Evolutionary conservation across 176 grass and related monocot genomes (phyloP).

Genomic region (Oryza coarctata): DNA sequence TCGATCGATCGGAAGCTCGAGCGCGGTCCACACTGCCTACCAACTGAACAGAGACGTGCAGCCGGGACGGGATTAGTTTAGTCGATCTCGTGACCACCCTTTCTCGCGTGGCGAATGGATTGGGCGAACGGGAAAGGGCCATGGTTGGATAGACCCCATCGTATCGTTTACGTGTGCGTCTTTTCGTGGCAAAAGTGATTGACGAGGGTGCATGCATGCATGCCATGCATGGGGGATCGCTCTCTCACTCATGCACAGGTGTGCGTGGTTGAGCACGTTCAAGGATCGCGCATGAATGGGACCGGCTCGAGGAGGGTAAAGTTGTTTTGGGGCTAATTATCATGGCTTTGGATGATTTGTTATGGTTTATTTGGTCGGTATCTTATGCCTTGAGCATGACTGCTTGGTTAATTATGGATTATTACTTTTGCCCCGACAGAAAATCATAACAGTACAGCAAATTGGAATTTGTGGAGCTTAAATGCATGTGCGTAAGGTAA

Average conservation of each 20-base stretch:
- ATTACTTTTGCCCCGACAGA: constrained; percentile 48
- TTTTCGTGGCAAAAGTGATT: constrained; percentile 50
- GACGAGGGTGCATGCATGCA: constrained; percentile 46
- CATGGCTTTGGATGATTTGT: constrained; percentile 13
- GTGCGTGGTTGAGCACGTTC: constrained; percentile 7
- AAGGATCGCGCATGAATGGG: constrained; percentile 21
- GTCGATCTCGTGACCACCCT: neutral
- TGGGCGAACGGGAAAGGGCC: neutral
- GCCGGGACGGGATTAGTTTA: constrained; percentile 24
- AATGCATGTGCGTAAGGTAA: neutral
- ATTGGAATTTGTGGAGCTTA: constrained; percentile 49
- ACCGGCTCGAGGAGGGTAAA: constrained; percentile 35
- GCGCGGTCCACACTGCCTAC: constrained; percentile 34
- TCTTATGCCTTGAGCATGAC: neutral
- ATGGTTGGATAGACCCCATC: constrained; percentile 25
- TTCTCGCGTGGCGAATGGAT: constrained; percentile 39
- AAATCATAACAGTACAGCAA: constrained; percentile 29
- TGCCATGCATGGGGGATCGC: constrained; percentile 23
- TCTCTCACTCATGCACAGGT: constrained; percentile 42
- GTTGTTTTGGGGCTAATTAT: constrained; percentile 41
- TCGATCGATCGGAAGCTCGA: neutral
- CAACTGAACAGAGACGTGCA: neutral
- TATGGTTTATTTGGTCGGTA: constrained; percentile 26
- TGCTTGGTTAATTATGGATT: constrained; percentile 36
- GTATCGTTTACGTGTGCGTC: constrained; percentile 37